A percentile compares a stretch with the other conserved stretches of the same genome.
Conservation (phyloP, 139 green algal genomes). For the Pleodorina starrii region DNA sequence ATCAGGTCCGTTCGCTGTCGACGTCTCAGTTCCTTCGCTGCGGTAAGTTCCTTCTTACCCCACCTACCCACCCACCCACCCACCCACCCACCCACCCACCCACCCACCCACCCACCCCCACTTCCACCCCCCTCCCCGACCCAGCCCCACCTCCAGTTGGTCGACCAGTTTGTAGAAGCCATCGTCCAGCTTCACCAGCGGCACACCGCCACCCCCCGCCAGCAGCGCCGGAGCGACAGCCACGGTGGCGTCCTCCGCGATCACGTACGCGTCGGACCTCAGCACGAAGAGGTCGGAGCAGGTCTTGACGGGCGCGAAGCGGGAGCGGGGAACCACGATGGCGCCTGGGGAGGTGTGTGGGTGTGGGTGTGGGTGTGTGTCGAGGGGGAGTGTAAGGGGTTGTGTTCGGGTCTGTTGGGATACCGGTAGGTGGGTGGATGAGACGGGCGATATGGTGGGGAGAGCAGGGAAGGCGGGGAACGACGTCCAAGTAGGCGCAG, state of each 20-base stretch:
- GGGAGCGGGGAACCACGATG: constrained; percentile 88
- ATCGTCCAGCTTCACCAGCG: constrained; percentile 86
- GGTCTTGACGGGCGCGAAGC: constrained; percentile 97
- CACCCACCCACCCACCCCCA: too few species aligned
- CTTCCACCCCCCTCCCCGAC: too few species aligned
- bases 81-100: too few species aligned
- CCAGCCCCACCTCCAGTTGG: constrained; percentile 71
- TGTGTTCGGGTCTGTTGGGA: too few species aligned
- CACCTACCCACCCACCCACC: too few species aligned
- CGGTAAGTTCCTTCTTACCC: too few species aligned
- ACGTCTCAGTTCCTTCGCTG: too few species aligned
- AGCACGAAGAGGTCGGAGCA: constrained; percentile 93
- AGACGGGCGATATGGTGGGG: too few species aligned
- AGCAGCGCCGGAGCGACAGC: constrained; percentile 17
- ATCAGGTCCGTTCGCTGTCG: too few species aligned
- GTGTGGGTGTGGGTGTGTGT: not conserved
- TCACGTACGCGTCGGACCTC: constrained; percentile 71
- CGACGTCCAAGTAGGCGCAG: too few species aligned
- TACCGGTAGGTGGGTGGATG: too few species aligned
- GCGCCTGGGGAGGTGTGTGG: constrained; percentile 28
- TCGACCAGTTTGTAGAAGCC: constrained; percentile 90
- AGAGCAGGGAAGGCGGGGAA: not conserved
- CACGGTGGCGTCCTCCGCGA: constrained; percentile 82
- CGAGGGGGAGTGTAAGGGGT: not conserved
- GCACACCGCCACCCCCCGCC: not conserved